Conservation (phyloP, 805 yeast species). For the Cyberlindnera galapagoensis region DNA sequence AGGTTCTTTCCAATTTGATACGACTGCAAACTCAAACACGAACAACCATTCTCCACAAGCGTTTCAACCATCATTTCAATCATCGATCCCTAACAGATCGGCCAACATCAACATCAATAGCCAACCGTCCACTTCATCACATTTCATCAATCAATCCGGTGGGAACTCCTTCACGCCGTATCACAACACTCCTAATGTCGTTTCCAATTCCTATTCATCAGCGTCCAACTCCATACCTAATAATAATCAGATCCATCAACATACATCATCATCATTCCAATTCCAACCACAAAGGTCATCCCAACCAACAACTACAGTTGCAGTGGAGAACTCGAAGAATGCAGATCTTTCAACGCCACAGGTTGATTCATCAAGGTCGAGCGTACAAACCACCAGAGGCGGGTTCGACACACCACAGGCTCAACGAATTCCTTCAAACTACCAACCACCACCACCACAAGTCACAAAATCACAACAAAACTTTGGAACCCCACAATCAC, state of each 20-base stretch:
- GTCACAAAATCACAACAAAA: slow-evolving; percentile 3
- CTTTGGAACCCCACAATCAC: slow-evolving; percentile 12
- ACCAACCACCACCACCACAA: slow-evolving; percentile 13
- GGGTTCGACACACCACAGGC: slow-evolving; percentile 7
- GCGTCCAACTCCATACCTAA: slow-evolving; percentile 23
- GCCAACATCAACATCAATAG: slow-evolving; percentile 22
- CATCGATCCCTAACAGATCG: slow-evolving; percentile 13
- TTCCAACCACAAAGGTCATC: slow-evolving; percentile 29
- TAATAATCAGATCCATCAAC: slow-evolving; percentile 7
- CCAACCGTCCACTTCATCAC: slow-evolving; percentile 24
- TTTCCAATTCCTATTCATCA: slow-evolving; percentile 39
- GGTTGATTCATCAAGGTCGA: slow-evolving; percentile 4
- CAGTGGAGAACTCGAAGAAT: slow-evolving; percentile 10
- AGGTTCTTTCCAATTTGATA: too few relatives aligned
- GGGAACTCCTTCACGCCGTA: slow-evolving; percentile 28
- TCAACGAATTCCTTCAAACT: slow-evolving; percentile 2
- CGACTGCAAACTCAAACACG: too few relatives aligned
- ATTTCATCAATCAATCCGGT: slow-evolving; percentile 22
- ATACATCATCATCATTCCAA: slow-evolving; percentile 12
- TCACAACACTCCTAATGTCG: slow-evolving; percentile 43
- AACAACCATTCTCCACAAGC: slow-evolving; percentile 1
- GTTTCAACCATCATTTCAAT: slow-evolving; percentile 2
- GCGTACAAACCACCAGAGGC: slow-evolving; percentile 7
- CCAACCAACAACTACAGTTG: slow-evolving; percentile 47
- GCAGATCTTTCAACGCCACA: slow-evolving; percentile 17